Evolutionary conservation across 2,329 filamentous ascomycete genomes (phyloP).

Genomic region (Colletotrichum chlorophyti): DNA sequence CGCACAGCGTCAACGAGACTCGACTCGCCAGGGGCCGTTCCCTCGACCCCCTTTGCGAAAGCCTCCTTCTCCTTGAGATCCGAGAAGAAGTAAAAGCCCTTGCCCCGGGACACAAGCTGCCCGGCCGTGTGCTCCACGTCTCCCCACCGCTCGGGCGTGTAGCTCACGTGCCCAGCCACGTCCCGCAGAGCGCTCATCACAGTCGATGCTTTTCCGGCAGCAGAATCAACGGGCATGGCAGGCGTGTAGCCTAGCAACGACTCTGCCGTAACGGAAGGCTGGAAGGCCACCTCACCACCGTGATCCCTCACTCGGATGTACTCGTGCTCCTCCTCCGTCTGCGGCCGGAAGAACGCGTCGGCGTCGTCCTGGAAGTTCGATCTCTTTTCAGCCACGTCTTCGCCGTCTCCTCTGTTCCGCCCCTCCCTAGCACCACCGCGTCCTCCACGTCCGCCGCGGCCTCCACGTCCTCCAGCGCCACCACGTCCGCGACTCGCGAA

Average conservation of each 20-base stretch:
- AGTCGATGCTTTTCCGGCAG: constrained; percentile 30
- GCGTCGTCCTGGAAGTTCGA: constrained; percentile 28
- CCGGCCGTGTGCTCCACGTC: constrained; percentile 38
- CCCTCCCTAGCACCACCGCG: constrained; percentile 27
- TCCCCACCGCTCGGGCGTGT: background rate
- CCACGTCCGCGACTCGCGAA: constrained; percentile 21
- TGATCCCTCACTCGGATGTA: background rate
- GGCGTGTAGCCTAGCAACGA: constrained; percentile 31
- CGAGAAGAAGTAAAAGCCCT: constrained; percentile 28
- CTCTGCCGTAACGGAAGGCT: background rate
- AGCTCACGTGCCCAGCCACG: background rate
- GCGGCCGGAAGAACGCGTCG: constrained; percentile 24
- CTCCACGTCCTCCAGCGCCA: constrained; percentile 14
- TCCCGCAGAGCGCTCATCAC: background rate
- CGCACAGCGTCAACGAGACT: constrained; percentile 28
- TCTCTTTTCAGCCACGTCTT: constrained; percentile 24
- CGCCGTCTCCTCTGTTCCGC: constrained; percentile 28
- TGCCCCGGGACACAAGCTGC: constrained; percentile 33
- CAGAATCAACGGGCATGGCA: constrained; percentile 37
- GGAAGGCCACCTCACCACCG: too few species aligned
- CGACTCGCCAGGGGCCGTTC: constrained; percentile 22
- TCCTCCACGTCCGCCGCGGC: constrained; percentile 20
- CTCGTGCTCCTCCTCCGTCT: background rate
- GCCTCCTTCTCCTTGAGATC: constrained; percentile 32
- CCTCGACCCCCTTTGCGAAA: constrained; percentile 23